Base-by-base conservation (phyloP, 495 filamentous ascomycete species). In the Aspergillus hancockii region DNA sequence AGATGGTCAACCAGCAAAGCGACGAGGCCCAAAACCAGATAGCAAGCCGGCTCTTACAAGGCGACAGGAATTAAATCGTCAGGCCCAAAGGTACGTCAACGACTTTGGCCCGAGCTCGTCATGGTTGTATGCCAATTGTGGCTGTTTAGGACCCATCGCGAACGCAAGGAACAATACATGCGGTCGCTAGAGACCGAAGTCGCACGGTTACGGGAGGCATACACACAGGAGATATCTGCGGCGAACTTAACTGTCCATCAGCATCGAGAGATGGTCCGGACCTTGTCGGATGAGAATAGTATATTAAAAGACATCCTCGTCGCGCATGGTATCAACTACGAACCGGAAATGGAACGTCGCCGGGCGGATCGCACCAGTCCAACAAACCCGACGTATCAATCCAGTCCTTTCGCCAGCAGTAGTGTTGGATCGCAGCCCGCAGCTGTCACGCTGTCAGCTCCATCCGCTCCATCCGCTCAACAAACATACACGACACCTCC, bases 161-260 rank as follows among this genome's bases (percentile, higher is more conserved):
- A 98, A 73, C 88, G 94, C 58, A 98, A 98, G 71, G 94, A 97
- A 74, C 84, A 89, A 65, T 97, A 98, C 68, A 93, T 96, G 81
- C 91, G 91, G 71, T 82, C 86, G n/a, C 83, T 98, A 56, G 93
- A 98, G 70, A 88, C 91, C 65, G 91, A 96, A 73, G 87, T 97
- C 8, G 81, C 91, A 21, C 88, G 90, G 52, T 75, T 86, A 59
- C 81, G 84, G 66, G 75, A 79, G 57, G 67, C 75, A 13, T 81
- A 78, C 58, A 73, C 69, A 19, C 70, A 69, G 16, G 74, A 78
- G 31, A 75, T 81, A 12, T 70, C 68, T 32, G 67, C 74, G 18
- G 68, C 71, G 46, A 76, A 75, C 55, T 57, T 65, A n/a, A 61
- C 70, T 16, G 49, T 76, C 8, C 70, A 74, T 21, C 73, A 80